phyloP scores from a whole-genome alignment of 305 asterid species.

The Petunia hybrid region DNA sequence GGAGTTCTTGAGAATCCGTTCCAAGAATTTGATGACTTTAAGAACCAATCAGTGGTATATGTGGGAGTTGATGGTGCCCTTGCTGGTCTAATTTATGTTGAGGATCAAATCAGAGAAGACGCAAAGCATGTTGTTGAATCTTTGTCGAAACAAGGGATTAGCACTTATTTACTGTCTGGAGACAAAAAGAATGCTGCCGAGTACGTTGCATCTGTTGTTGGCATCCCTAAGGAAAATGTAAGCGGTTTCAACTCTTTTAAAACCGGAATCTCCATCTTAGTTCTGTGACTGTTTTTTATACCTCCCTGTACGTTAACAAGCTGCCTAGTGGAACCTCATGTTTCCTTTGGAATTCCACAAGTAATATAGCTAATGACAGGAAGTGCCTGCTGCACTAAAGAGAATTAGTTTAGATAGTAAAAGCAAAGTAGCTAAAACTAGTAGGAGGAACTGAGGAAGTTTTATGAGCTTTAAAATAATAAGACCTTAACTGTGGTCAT shows the following conservation, averaged over 20 bases:
- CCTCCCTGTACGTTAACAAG: constrained; percentile 1
- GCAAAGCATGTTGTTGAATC: constrained; percentile 82
- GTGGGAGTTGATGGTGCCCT: constrained; percentile 86
- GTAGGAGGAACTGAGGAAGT: neutral
- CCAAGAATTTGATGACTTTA: constrained; percentile 75
- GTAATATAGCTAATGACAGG: neutral
- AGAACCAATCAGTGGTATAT: constrained; percentile 89
- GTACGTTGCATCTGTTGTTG: constrained; percentile 95
- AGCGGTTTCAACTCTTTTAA: constrained; percentile 38
- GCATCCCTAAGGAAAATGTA: constrained; percentile 91
- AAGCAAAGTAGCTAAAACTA: neutral
- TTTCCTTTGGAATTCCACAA: neutral
- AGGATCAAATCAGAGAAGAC: constrained; percentile 98
- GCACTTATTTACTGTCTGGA: constrained; percentile 87
- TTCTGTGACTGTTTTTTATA: neutral
- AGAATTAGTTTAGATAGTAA: neutral
- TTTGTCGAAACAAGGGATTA: constrained; percentile 78
- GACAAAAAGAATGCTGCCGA: constrained; percentile 93
- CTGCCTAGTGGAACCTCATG: constrained; percentile 16
- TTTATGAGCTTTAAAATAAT: neutral
- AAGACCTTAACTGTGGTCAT: constrained; percentile 17
- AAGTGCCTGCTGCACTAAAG: neutral
- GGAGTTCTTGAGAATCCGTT: constrained; percentile 71
- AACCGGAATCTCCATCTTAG: constrained; percentile 7
- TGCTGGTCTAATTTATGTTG: constrained; percentile 92